phyloP scores from a whole-genome alignment of 2,329 filamentous ascomycete species.

The Clathrospora elynae region DNA sequence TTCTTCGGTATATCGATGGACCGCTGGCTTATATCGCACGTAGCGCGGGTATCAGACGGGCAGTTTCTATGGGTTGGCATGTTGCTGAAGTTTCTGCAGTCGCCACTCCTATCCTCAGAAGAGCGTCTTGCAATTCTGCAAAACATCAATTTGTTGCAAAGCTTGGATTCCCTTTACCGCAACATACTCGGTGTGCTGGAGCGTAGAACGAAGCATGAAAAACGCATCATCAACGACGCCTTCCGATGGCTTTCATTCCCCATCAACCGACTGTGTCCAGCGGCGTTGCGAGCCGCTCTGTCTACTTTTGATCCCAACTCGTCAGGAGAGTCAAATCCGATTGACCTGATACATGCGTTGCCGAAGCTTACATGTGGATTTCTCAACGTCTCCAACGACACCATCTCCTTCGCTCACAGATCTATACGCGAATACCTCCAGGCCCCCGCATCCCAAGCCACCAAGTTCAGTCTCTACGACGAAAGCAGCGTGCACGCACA shows the following conservation, averaged over 20 bases:
- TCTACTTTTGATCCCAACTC: slow-evolving; percentile 12
- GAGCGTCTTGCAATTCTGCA: slow-evolving; percentile 29
- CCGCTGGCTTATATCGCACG: slow-evolving; percentile 22
- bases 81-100: slow-evolving; percentile 32
- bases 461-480: slow-evolving; percentile 32
- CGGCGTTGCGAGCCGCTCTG: slow-evolving; percentile 29
- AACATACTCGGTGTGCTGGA: slow-evolving; percentile 28
- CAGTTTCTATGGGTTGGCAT: slow-evolving; percentile 38
- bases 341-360: slow-evolving; percentile 23
- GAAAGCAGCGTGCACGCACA: slow-evolving; percentile 34
- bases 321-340: not conserved
- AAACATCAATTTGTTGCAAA: slow-evolving; percentile 22
- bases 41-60: slow-evolving; percentile 29
- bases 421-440: slow-evolving; percentile 36
- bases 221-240: slow-evolving; percentile 25
- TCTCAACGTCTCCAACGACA: slow-evolving; percentile 25
- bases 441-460: slow-evolving; percentile 19
- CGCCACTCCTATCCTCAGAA: slow-evolving; percentile 30
- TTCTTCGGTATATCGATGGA: slow-evolving; percentile 39
- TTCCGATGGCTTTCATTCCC: slow-evolving; percentile 37
- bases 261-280: slow-evolving; percentile 27
- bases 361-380: slow-evolving; percentile 34
- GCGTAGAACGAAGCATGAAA: slow-evolving; percentile 24
- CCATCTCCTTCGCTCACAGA: slow-evolving; percentile 29
- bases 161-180: slow-evolving; percentile 29